Percentiles rank a stretch among this genome's conserved stretches.
phyloP scores from a whole-genome alignment of 2,329 filamentous ascomycete species.

The Pseudocercospora ulei region DNA sequence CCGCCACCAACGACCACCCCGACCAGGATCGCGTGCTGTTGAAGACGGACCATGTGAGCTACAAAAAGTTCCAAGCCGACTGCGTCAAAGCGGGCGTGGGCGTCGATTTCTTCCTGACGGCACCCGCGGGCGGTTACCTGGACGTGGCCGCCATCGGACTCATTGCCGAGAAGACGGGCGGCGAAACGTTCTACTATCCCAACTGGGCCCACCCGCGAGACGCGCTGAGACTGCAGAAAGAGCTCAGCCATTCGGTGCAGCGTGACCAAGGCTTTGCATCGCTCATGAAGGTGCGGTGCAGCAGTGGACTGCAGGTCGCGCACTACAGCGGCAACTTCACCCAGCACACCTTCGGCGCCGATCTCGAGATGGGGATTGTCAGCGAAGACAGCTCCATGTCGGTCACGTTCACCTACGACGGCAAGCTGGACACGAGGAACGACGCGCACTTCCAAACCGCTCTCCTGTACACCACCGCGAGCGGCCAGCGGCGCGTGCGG shows the following conservation, averaged over 20 bases:
- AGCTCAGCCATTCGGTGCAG: constrained; percentile 76
- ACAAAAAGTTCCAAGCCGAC: constrained; percentile 75
- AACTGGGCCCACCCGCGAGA: constrained; percentile 89
- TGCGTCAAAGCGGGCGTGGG: constrained; percentile 82
- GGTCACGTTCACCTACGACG: constrained; percentile 88
- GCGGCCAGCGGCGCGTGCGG: constrained; percentile 76
- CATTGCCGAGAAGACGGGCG: constrained; percentile 77
- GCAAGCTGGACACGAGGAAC: constrained; percentile 90
- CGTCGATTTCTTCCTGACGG: constrained; percentile 87
- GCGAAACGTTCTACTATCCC: constrained; percentile 92
- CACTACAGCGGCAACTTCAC: constrained; percentile 95
- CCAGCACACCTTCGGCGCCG: constrained; percentile 87
- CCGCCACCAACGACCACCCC: constrained; percentile 65
- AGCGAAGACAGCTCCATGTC: constrained; percentile 90
- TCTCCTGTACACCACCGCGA: constrained; percentile 83
- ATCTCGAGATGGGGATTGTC: constrained; percentile 84
- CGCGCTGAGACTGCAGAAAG: constrained; percentile 68
- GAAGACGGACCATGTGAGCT: constrained; percentile 77
- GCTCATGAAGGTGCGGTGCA: constrained; percentile 96
- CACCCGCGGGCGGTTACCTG: constrained; percentile 80
- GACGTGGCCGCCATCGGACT: constrained; percentile 89
- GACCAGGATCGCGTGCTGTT: constrained; percentile 90
- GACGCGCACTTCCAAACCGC: constrained; percentile 97
- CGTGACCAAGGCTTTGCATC: constrained; percentile 92
- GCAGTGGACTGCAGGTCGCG: constrained; percentile 85